Percentiles rank a stretch among this genome's conserved stretches.
Conservation (phyloP, 2,329 filamentous ascomycete species). For the Hypoxylon sp. region DNA sequence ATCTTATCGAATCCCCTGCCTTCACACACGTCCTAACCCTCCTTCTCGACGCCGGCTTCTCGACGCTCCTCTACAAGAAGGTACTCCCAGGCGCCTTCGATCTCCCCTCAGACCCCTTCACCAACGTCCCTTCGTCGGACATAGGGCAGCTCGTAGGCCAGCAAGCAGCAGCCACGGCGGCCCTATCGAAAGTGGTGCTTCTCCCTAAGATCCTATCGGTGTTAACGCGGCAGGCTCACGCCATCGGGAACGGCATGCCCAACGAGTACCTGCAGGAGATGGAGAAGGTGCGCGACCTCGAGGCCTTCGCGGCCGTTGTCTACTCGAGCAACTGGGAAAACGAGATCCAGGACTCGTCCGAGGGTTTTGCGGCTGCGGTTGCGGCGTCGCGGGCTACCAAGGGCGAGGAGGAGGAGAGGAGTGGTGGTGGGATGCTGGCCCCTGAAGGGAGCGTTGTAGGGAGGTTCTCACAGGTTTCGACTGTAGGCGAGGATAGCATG, state of each 20-base stretch:
- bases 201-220: conserved; percentile 92
- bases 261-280: conserved; percentile 81
- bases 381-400: conserved; percentile 41
- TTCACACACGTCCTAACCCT: conserved; percentile 89
- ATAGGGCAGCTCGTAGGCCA: conserved; percentile 18
- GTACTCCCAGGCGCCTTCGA: conserved; percentile 86
- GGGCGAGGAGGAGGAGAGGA: conserved; percentile 30
- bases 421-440: neutral
- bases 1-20: conserved; percentile 92
- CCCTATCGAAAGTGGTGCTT: conserved; percentile 71
- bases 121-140: conserved; percentile 18
- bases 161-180: conserved; percentile 43
- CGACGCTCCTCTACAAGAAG: conserved; percentile 85
- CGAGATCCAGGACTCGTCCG: conserved; percentile 67
- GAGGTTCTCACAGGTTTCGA: conserved; percentile 35
- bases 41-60: conserved; percentile 90
- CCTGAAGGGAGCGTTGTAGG: conserved; percentile 43
- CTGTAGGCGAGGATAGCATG: conserved; percentile 63
- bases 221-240: conserved; percentile 90
- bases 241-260: conserved; percentile 83
- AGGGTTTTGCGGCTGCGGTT: conserved; percentile 46
- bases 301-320: conserved; percentile 88
- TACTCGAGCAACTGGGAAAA: conserved; percentile 87
- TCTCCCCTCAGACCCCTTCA: conserved; percentile 60
- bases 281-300: conserved; percentile 81